phyloP scores from a whole-genome alignment of 1,139 yeast genomes.

The Saccharomyces hybrid region DNA sequence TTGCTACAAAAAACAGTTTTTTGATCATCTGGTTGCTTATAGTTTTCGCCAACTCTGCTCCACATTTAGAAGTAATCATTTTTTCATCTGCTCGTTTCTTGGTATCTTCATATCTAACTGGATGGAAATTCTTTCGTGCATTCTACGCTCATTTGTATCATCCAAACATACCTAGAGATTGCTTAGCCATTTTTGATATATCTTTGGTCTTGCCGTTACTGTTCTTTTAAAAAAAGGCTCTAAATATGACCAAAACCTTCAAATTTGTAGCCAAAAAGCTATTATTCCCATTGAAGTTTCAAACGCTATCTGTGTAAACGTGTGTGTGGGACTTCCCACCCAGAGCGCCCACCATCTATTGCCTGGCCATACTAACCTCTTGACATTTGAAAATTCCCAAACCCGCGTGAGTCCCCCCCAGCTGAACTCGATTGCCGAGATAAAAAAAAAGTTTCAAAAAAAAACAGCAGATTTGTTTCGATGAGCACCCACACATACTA shows the following conservation, averaged over 20 bases:
- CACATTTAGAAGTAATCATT: neutral
- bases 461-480: neutral
- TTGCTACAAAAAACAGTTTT: neutral
- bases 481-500: neutral
- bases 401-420: neutral
- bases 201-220: conserved; percentile 34
- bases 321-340: neutral
- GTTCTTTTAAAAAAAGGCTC: conserved; percentile 30
- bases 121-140: neutral
- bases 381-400: neutral
- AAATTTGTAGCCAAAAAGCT: neutral
- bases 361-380: neutral
- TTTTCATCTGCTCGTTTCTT: neutral
- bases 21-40: neutral
- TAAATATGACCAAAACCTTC: neutral
- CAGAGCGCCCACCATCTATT: neutral
- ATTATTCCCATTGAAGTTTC: neutral
- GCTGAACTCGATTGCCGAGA: neutral
- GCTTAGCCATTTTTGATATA: conserved; percentile 38
- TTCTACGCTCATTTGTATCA: neutral
- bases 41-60: neutral
- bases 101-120: neutral
- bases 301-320: neutral
- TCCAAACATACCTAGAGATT: conserved; percentile 38
- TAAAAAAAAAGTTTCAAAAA: neutral